A percentile compares a stretch with the other conserved stretches of the same genome.
These are phyloP conservation scores for Alternaria gansuensis DNA, from an alignment of 2,329 filamentous ascomycete species.

Conservation along the genomic window DNA sequence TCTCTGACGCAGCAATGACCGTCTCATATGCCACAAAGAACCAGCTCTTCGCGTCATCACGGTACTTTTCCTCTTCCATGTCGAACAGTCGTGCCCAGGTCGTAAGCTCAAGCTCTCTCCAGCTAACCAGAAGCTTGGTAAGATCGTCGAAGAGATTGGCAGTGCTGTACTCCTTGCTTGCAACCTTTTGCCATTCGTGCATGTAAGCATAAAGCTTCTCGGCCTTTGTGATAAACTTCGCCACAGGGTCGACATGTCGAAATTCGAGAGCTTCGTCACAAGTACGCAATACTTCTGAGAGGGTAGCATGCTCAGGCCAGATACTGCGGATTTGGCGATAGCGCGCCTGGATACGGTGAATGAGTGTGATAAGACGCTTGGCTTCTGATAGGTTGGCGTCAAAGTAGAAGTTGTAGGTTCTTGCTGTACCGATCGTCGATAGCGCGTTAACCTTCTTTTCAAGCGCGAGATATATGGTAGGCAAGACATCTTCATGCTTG, in stretches of 20 bases:
- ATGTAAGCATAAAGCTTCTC: constrained; percentile 87
- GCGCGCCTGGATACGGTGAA: constrained; percentile 72
- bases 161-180: constrained; percentile 79
- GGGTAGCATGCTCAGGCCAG: constrained; percentile 78
- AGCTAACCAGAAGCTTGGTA: constrained; percentile 82
- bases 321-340: constrained; percentile 73
- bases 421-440: constrained; percentile 43
- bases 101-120: constrained; percentile 88
- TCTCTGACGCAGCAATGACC: constrained; percentile 77
- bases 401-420: constrained; percentile 85
- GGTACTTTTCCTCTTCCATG: constrained; percentile 78
- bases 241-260: constrained; percentile 81
- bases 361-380: constrained; percentile 74
- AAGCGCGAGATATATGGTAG: constrained; percentile 71
- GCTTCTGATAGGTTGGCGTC: constrained; percentile 80
- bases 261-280: constrained; percentile 80
- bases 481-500: constrained; percentile 64
- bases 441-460: constrained; percentile 65
- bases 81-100: constrained; percentile 93
- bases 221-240: constrained; percentile 82
- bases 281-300: constrained; percentile 78
- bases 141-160: constrained; percentile 76
- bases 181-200: constrained; percentile 95
- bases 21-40: constrained; percentile 97
- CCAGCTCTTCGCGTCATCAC: constrained; percentile 84